These are phyloP conservation scores for Malus hybrid DNA, from an alignment of 331 rosid species.

Conservation along the genomic window DNA sequence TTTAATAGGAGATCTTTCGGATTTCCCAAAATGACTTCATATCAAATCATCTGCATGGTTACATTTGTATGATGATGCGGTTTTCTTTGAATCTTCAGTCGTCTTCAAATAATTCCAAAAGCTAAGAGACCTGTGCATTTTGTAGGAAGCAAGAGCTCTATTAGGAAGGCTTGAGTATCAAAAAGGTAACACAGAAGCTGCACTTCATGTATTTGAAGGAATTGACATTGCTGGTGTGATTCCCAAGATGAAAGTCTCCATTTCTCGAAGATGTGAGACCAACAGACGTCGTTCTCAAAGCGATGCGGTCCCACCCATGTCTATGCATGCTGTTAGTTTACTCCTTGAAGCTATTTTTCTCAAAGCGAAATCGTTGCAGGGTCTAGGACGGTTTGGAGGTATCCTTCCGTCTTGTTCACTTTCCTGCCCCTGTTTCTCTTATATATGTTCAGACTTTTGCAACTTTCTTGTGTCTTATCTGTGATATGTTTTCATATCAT, in stretches of 20 bases:
- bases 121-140: slow-evolving; percentile 12
- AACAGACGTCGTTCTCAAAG: slow-evolving; percentile 48
- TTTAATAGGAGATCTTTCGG: not conserved
- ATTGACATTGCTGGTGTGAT: slow-evolving; percentile 68
- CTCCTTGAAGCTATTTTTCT: slow-evolving; percentile 87
- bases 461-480: slow-evolving; percentile 6
- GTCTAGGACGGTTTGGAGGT: slow-evolving; percentile 86
- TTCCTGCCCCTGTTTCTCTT: not conserved
- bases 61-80: not conserved
- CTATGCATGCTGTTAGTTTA: slow-evolving; percentile 81
- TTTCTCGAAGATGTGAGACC: slow-evolving; percentile 55
- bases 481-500: not conserved
- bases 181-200: slow-evolving; percentile 78
- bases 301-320: slow-evolving; percentile 60
- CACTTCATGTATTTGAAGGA: slow-evolving; percentile 95
- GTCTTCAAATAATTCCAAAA: not conserved
- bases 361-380: slow-evolving; percentile 71
- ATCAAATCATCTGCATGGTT: not conserved
- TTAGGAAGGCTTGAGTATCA: slow-evolving; percentile 96
- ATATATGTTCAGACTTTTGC: not conserved
- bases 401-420: slow-evolving; percentile 12
- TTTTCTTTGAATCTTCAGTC: not conserved
- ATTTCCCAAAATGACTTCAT: not conserved
- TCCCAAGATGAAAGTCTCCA: slow-evolving; percentile 60
- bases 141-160: slow-evolving; percentile 92